These are phyloP conservation scores for Saccharomycopsis fodiens DNA, from an alignment of 805 yeast species.

Conservation along the genomic window DNA sequence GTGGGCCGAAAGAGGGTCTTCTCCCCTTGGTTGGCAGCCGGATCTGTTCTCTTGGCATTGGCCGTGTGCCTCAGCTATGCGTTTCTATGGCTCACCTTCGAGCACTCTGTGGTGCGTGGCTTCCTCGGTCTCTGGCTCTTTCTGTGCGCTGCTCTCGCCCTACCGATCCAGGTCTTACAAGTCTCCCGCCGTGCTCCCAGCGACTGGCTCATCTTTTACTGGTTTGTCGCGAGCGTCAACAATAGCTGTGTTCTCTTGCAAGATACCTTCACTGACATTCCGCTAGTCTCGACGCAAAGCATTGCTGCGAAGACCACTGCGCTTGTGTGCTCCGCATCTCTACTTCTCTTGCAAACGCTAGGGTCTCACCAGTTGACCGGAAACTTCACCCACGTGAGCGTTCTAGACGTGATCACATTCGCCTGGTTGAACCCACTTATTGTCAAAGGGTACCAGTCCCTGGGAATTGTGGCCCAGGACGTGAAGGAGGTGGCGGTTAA, in stretches of 20 bases:
- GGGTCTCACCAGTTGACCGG: background rate
- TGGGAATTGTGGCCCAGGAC: conserved; percentile 32
- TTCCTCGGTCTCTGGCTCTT: background rate
- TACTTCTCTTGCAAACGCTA: background rate
- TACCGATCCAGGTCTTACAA: background rate
- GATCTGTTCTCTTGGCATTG: too few species aligned
- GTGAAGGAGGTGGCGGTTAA: conserved; percentile 35
- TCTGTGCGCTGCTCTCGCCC: background rate
- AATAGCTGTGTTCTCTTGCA: background rate
- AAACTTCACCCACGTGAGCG: background rate
- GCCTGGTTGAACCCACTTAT: conserved; percentile 43
- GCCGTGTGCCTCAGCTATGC: too few species aligned
- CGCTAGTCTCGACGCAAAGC: background rate
- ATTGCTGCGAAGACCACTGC: background rate
- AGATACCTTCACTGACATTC: background rate
- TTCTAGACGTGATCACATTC: conserved; percentile 28
- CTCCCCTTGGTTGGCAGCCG: too few species aligned
- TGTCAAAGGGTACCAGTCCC: conserved; percentile 31
- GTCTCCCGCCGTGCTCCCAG: background rate
- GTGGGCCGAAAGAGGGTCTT: too few species aligned
- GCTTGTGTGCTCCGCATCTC: background rate
- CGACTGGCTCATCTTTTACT: background rate
- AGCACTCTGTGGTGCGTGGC: background rate
- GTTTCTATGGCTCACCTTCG: too few species aligned
- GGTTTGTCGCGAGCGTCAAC: background rate